Percentiles rank a stretch among this genome's conserved stretches.
phyloP scores from a whole-genome alignment of 2,329 filamentous ascomycete genomes.

The Colletotrichum euphorbiae region DNA sequence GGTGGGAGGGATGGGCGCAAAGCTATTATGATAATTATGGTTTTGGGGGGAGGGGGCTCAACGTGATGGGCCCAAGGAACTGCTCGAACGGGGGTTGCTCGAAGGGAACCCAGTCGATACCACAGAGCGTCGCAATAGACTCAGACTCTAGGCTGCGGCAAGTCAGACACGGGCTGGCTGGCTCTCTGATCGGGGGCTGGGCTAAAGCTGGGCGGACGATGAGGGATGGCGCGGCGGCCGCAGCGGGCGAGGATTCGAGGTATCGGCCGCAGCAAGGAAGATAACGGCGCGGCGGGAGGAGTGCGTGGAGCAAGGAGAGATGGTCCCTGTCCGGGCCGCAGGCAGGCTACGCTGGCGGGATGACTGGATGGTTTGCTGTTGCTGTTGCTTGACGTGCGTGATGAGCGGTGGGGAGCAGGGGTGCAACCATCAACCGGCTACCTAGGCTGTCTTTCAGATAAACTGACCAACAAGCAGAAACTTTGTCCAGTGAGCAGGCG shows the following conservation, averaged over 20 bases:
- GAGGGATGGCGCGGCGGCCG: slow-evolving; percentile 26
- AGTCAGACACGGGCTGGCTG: slow-evolving; percentile 27
- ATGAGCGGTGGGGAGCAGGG: slow-evolving; percentile 37
- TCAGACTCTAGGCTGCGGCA: slow-evolving; percentile 25
- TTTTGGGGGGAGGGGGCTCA: slow-evolving; percentile 27
- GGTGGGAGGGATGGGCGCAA: slow-evolving; percentile 33
- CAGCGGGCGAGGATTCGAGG: slow-evolving; percentile 30
- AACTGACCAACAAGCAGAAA: slow-evolving; percentile 25
- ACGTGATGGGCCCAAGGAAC: slow-evolving; percentile 23
- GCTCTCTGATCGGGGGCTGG: slow-evolving; percentile 14
- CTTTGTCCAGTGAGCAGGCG: slow-evolving; percentile 19
- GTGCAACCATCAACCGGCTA: slow-evolving; percentile 34
- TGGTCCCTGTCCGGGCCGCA: slow-evolving; percentile 31
- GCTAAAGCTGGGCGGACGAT: slow-evolving; percentile 30
- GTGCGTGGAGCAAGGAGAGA: slow-evolving; percentile 34
- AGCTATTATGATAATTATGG: slow-evolving; percentile 39
- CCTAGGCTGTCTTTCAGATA: slow-evolving; percentile 32
- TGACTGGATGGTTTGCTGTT: slow-evolving; percentile 33
- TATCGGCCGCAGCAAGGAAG: slow-evolving; percentile 35
- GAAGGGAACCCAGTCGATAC: slow-evolving; percentile 27
- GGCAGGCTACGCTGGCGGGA: slow-evolving; percentile 22
- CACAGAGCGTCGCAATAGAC: slow-evolving; percentile 30
- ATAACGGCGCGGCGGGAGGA: slow-evolving; percentile 26
- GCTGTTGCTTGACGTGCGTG: slow-evolving; percentile 35
- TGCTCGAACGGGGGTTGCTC: slow-evolving; percentile 22